Conservation (phyloP, 257 asterid genomes). For the Forsythia viridissima region DNA sequence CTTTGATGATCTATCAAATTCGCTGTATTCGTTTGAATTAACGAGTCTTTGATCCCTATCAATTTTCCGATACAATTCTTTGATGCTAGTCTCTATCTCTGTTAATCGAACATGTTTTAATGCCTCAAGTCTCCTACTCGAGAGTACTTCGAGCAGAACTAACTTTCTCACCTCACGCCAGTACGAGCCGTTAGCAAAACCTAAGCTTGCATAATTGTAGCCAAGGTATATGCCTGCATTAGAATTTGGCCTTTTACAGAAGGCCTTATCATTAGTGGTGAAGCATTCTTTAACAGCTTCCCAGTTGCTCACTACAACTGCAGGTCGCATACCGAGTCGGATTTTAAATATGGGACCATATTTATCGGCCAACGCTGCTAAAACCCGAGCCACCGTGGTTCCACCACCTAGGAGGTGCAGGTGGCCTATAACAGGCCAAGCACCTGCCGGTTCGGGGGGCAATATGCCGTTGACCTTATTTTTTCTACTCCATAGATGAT, state of each 20-base stretch:
- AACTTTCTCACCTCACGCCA: constrained; percentile 57
- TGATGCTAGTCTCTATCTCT: constrained; percentile 22
- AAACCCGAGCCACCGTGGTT: constrained; percentile 16
- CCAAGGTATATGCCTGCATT: constrained; percentile 42
- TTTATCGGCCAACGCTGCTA: constrained; percentile 46
- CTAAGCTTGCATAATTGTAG: constrained; percentile 46
- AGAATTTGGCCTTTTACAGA: constrained; percentile 41
- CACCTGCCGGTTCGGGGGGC: constrained; percentile 51
- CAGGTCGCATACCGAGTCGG: constrained; percentile 36
- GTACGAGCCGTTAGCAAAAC: constrained; percentile 43
- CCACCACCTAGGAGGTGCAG: constrained; percentile 34
- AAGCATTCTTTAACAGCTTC: constrained; percentile 61
- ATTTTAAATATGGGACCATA: constrained; percentile 50
- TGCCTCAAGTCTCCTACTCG: constrained; percentile 41
- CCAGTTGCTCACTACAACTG: constrained; percentile 42
- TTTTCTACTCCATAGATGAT: constrained; percentile 7
- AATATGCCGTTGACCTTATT: neutral
- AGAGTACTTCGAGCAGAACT: constrained; percentile 45
- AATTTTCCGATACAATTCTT: constrained; percentile 3
- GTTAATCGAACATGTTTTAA: constrained; percentile 38
- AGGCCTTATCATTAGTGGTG: constrained; percentile 47
- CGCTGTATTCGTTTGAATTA: neutral
- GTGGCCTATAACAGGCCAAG: constrained; percentile 67
- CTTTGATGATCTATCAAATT: neutral
- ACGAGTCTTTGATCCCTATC: neutral